Base-by-base conservation (phyloP, 768 basidiomycete species). In the Suillus placidus region DNA sequence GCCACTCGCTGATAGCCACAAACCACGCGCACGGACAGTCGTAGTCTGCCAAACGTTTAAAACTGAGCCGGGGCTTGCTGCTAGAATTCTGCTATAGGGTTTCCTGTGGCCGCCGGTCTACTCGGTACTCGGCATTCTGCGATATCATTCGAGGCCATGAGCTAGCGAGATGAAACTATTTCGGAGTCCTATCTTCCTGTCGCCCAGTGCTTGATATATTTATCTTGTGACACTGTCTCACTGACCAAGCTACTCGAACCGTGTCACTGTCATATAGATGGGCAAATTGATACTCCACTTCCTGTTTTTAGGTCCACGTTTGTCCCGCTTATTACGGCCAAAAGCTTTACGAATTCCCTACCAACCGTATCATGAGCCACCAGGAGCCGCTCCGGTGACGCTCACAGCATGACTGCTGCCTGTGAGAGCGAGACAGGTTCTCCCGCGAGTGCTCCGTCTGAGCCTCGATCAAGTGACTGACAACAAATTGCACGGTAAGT, bases 1-100 rank as follows among this genome's bases (percentile, higher is more conserved):
- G 67, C 66, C 72, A 71, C 72, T 16, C 32, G 35, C 40, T 57
- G 49, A 51, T 63, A 47, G 58, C 26, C 57, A 42, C 35, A 57
- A 64, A 40, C 58, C 20, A 23, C 56, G 16, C 58, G 58, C 58
- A 60, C 58, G 58, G 58, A 60, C 58, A 60, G 40, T 34, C 13
- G 23, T 14, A 20, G 20, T 55, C 3, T n/a, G 20, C 35, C 30
- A 20, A 32, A 32, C 18, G 9, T 6, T 34, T 55, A 35, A 34
- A n/a, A 30, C 32, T 35, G 34, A 34, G 3, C 34, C 54, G 54
- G 54, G 26, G 51, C 10, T 2, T 38, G 16, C 37, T 26, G 23
- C 40, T 18, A 13, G 18, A 42, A 60, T 30, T 42, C 6, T n/a
- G 40, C 26, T 51, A 51, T 7, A 37, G 6, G 20, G 54, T 20